Conservation (phyloP, 139 green algal species). For the Coelastrella sp. region DNA sequence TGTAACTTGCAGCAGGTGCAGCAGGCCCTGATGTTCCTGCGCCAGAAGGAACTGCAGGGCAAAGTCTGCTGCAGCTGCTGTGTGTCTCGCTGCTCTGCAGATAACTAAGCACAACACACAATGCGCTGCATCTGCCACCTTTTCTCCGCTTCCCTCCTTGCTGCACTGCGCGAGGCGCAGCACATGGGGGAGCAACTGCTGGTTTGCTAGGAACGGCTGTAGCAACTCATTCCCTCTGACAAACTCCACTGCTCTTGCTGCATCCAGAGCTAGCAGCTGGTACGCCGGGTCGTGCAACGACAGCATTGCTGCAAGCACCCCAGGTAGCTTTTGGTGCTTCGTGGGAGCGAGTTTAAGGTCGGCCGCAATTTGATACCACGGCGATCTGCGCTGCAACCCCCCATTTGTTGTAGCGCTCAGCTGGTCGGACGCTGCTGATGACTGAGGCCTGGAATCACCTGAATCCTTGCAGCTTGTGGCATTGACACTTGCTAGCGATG, state of each 20-base stretch:
- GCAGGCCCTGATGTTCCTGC: not conserved
- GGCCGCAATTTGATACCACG: too few species aligned
- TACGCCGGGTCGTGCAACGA: not conserved
- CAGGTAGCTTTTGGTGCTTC: not conserved
- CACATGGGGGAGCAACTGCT: not conserved
- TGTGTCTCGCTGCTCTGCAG: not conserved
- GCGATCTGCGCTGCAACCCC: too few species aligned
- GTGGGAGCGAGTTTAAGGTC: not conserved
- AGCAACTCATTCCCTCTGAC: not conserved
- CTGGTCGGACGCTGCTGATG: too few species aligned
- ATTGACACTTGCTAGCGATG: not conserved
- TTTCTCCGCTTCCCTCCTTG: not conserved
- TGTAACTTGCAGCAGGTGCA: not conserved
- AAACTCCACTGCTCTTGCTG: not conserved
- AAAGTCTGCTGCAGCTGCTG: not conserved
- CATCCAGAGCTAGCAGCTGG: not conserved
- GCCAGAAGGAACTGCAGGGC: not conserved
- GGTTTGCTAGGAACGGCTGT: not conserved
- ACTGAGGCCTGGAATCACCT: too few species aligned
- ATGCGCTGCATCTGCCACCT: not conserved
- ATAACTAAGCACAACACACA: not conserved
- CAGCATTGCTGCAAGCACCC: not conserved
- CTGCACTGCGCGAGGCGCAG: not conserved
- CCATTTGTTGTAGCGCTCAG: too few species aligned
- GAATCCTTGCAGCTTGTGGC: too few species aligned